Evolutionary conservation across 2,329 filamentous ascomycete genomes (phyloP).

Genomic region (Nemania bipapillata): DNA sequence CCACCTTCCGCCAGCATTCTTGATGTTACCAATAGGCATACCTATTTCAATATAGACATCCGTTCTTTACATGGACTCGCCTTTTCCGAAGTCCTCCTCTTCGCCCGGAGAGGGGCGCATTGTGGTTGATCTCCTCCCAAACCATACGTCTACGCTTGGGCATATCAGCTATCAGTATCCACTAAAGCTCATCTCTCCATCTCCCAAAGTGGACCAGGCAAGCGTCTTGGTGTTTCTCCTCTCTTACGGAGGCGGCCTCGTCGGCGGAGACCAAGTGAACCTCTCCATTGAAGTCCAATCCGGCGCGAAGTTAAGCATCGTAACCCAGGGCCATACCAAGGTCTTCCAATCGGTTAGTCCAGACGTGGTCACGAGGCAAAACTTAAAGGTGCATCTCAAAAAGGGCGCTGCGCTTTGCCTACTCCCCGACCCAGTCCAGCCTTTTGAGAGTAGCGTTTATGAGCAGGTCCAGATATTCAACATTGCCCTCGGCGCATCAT

Average conservation of each 20-base stretch:
- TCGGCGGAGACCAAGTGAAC: constrained; percentile 84
- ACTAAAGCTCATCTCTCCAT: constrained; percentile 88
- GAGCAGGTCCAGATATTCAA: constrained; percentile 84
- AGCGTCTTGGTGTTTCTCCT: constrained; percentile 87
- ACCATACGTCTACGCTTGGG: constrained; percentile 75
- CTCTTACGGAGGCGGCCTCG: constrained; percentile 92
- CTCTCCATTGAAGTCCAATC: constrained; percentile 74
- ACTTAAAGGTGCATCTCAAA: constrained; percentile 62
- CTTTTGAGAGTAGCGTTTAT: constrained; percentile 85
- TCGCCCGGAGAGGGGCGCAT: constrained; percentile 82
- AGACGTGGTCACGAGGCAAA: constrained; percentile 68
- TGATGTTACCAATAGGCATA: constrained; percentile 6
- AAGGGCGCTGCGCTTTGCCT: constrained; percentile 68
- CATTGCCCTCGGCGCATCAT: constrained; percentile 64
- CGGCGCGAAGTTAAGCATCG: constrained; percentile 72
- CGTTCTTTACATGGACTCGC: constrained; percentile 59
- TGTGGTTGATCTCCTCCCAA: constrained; percentile 76
- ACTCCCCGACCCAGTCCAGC: constrained; percentile 92
- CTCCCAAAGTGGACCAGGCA: constrained; percentile 69
- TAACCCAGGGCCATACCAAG: constrained; percentile 87
- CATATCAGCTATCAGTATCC: constrained; percentile 90
- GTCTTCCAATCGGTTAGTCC: constrained; percentile 81
- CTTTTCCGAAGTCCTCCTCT: constrained; percentile 79
- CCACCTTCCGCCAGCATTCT: constrained; percentile 32
- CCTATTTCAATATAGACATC: background rate